A percentile compares a stretch with the other conserved stretches of the same genome.
Evolutionary conservation across 2,329 filamentous ascomycete species (phyloP).

Genomic region (Simplicillium aogashimaense): DNA sequence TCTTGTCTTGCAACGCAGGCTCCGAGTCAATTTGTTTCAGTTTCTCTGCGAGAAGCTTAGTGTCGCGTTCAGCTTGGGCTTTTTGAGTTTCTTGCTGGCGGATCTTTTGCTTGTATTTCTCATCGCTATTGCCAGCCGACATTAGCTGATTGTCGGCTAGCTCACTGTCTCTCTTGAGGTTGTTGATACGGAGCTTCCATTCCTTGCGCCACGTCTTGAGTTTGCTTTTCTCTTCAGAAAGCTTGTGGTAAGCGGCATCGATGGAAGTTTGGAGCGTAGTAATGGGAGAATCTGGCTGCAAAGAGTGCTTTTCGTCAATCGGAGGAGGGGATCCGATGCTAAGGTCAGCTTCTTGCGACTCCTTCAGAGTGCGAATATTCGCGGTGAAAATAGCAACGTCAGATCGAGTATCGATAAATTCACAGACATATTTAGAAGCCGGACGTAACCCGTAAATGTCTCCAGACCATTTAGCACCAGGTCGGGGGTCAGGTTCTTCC

Average conservation of each 20-base stretch:
- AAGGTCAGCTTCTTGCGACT: slow-evolving; percentile 23
- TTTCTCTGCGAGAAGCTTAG: slow-evolving; percentile 40
- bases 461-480: slow-evolving; percentile 56
- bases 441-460: slow-evolving; percentile 62
- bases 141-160: slow-evolving; percentile 55
- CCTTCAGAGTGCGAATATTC: slow-evolving; percentile 56
- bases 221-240: slow-evolving; percentile 58
- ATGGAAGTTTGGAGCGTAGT: slow-evolving; percentile 72
- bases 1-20: slow-evolving; percentile 51
- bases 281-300: slow-evolving; percentile 65
- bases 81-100: slow-evolving; percentile 67
- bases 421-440: slow-evolving; percentile 66
- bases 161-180: slow-evolving; percentile 65
- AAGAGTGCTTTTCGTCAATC: slow-evolving; percentile 41
- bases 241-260: slow-evolving; percentile 58
- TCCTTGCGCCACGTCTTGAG: slow-evolving; percentile 66
- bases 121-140: slow-evolving; percentile 63
- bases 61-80: slow-evolving; percentile 51
- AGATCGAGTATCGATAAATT: slow-evolving; percentile 62
- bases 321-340: slow-evolving; percentile 14
- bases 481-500: slow-evolving; percentile 18
- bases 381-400: slow-evolving; percentile 60
- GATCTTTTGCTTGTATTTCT: slow-evolving; percentile 65
- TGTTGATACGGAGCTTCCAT: slow-evolving; percentile 58
- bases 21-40: slow-evolving; percentile 56